Percentiles rank a stretch among this genome's conserved stretches.
Evolutionary conservation across 768 basidiomycete species (phyloP).

Genomic region (Podaxis pistillaris): DNA sequence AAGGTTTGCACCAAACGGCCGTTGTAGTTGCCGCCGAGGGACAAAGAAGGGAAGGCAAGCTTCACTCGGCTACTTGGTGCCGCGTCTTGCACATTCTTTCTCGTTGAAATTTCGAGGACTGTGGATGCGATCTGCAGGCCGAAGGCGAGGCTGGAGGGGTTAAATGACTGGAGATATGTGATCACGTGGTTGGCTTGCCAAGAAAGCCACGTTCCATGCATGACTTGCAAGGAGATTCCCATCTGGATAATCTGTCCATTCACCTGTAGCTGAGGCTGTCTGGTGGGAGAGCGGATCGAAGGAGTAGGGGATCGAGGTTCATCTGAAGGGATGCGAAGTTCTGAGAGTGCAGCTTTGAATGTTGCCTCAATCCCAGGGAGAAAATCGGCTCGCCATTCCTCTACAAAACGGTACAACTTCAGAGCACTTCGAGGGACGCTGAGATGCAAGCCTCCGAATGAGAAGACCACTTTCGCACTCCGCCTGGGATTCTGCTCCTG

Average conservation of each 20-base stretch:
- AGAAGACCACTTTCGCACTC: constrained; percentile 42
- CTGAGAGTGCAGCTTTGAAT: constrained; percentile 61
- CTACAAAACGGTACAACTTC: constrained; percentile 71
- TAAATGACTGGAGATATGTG: constrained; percentile 40
- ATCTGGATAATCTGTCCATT: constrained; percentile 51
- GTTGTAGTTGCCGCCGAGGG: constrained; percentile 58
- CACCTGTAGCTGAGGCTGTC: constrained; percentile 40
- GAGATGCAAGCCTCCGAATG: constrained; percentile 45
- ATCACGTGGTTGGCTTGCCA: constrained; percentile 61
- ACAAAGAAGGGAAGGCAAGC: constrained; percentile 63
- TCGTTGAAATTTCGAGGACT: constrained; percentile 55
- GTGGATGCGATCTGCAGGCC: constrained; percentile 68
- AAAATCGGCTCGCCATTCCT: constrained; percentile 82
- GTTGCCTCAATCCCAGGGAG: constrained; percentile 72
- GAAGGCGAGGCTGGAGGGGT: constrained; percentile 42
- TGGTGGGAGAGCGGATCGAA: constrained; percentile 22
- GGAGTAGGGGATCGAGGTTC: constrained; percentile 33
- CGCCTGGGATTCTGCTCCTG: constrained; percentile 41
- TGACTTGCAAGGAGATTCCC: constrained; percentile 71
- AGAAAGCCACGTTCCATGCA: constrained; percentile 86
- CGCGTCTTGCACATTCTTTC: constrained; percentile 33
- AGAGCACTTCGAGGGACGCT: constrained; percentile 81
- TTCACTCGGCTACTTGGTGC: constrained; percentile 51
- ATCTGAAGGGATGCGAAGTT: constrained; percentile 46
- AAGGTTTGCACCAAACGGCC: constrained; percentile 48